A percentile compares a stretch with the other conserved stretches of the same genome.
phyloP scores from a whole-genome alignment of 331 rosid genomes.

The Phaseolus coccineus region DNA sequence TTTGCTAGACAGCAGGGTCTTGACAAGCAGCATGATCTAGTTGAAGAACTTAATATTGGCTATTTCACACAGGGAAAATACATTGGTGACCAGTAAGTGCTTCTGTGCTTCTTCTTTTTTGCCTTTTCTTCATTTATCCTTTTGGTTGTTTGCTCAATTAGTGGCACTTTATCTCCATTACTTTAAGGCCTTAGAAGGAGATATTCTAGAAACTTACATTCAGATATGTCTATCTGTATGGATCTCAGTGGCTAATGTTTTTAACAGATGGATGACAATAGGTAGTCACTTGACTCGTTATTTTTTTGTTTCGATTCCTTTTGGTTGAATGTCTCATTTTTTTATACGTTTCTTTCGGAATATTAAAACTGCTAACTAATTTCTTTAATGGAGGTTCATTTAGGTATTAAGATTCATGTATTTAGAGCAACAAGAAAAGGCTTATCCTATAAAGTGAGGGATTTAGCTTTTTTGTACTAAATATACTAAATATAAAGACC shows the following conservation, averaged over 20 bases:
- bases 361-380: not conserved
- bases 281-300: not conserved
- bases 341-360: not conserved
- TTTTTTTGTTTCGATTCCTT: not conserved
- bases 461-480: not conserved
- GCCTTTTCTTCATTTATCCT: not conserved
- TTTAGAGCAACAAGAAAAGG: too few relatives aligned
- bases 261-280: slow-evolving; percentile 4
- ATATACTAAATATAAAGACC: not conserved
- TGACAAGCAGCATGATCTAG: slow-evolving; percentile 80
- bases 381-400: slow-evolving; percentile 12
- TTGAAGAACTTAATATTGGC: slow-evolving; percentile 77
- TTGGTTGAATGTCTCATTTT: slow-evolving; percentile 4
- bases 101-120: not conserved
- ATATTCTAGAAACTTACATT: not conserved
- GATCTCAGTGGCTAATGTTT: not conserved
- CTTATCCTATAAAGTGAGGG: too few relatives aligned
- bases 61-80: slow-evolving; percentile 87
- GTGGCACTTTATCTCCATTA: not conserved
- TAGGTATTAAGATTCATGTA: not conserved
- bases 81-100: slow-evolving; percentile 81
- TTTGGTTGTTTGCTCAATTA: not conserved
- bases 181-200: not conserved
- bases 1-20: slow-evolving; percentile 74
- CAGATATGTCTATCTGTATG: not conserved